These are phyloP conservation scores for Salix purpurea DNA, from an alignment of 345 rosid species.

Conservation along the genomic window DNA sequence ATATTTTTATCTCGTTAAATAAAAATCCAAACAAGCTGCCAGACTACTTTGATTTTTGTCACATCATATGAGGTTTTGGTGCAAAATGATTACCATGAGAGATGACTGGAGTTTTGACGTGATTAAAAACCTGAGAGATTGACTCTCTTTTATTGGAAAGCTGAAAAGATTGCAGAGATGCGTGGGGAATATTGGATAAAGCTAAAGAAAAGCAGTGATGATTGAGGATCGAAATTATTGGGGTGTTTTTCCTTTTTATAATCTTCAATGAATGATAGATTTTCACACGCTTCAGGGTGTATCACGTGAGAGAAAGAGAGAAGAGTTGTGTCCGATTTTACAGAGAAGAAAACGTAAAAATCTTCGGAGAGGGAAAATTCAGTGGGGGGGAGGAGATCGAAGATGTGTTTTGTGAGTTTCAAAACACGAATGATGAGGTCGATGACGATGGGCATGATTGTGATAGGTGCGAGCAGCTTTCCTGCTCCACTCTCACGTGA, in stretches of 20 bases:
- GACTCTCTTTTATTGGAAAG: background rate
- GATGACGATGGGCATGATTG: conserved; percentile 39
- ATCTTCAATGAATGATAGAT: conserved; percentile 15
- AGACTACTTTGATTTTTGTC: too few species aligned
- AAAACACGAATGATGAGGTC: conserved; percentile 44
- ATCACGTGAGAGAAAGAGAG: conserved; percentile 20
- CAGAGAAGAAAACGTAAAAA: background rate
- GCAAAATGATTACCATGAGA: background rate
- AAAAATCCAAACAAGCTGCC: too few species aligned
- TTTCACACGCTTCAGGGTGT: conserved; percentile 6
- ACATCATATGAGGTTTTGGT: background rate
- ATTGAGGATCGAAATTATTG: conserved; percentile 2
- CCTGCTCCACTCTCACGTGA: conserved; percentile 38
- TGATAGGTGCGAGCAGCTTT: conserved; percentile 29
- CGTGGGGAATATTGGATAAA: conserved; percentile 14
- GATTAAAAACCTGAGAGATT: background rate
- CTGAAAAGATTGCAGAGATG: background rate
- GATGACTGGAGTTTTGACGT: background rate
- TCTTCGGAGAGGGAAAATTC: background rate
- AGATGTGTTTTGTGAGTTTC: conserved; percentile 24
- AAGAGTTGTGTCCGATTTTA: background rate
- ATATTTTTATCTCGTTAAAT: too few species aligned
- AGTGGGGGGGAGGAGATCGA: conserved; percentile 5
- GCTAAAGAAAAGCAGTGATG: conserved; percentile 8
- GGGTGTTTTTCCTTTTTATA: background rate